A percentile compares a stretch with the other conserved stretches of the same genome.
Conservation (phyloP, 2,329 filamentous ascomycete species). For the Colletotrichum caudatum region DNA sequence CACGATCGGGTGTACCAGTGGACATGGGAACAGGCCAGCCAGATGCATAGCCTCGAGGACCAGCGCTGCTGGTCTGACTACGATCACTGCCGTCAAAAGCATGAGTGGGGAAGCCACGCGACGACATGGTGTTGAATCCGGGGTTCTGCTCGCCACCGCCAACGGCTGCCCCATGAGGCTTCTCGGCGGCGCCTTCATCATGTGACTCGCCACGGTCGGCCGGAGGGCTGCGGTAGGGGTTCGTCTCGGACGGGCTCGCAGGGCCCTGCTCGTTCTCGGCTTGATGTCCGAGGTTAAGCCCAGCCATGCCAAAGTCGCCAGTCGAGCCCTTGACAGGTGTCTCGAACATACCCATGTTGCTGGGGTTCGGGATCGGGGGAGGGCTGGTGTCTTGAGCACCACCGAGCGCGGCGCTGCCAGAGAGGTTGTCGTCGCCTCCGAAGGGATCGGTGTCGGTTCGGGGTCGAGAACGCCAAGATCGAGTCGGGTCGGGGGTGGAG, state of each 20-base stretch:
- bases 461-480: slow-evolving; percentile 70
- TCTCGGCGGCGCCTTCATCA: slow-evolving; percentile 64
- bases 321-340: slow-evolving; percentile 67
- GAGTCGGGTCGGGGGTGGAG: slow-evolving; percentile 51
- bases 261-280: slow-evolving; percentile 75
- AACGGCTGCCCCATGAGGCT: slow-evolving; percentile 63
- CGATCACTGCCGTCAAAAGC: slow-evolving; percentile 82
- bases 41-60: slow-evolving; percentile 78
- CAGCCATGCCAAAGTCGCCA: slow-evolving; percentile 73
- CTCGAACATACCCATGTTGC: slow-evolving; percentile 59
- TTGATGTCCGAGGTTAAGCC: slow-evolving; percentile 68
- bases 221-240: slow-evolving; percentile 93
- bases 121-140: slow-evolving; percentile 65
- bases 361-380: slow-evolving; percentile 51
- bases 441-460: slow-evolving; percentile 82
- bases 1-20: slow-evolving; percentile 75
- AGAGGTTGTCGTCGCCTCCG: slow-evolving; percentile 74
- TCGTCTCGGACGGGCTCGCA: slow-evolving; percentile 93
- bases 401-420: slow-evolving; percentile 79
- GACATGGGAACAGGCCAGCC: slow-evolving; percentile 73
- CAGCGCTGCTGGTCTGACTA: slow-evolving; percentile 91
- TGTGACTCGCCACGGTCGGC: slow-evolving; percentile 77
- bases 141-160: slow-evolving; percentile 59
- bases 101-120: slow-evolving; percentile 62
- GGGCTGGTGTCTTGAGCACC: slow-evolving; percentile 78